Conservation (phyloP, 2,329 filamentous ascomycete genomes). For the Onygenales sp. region DNA sequence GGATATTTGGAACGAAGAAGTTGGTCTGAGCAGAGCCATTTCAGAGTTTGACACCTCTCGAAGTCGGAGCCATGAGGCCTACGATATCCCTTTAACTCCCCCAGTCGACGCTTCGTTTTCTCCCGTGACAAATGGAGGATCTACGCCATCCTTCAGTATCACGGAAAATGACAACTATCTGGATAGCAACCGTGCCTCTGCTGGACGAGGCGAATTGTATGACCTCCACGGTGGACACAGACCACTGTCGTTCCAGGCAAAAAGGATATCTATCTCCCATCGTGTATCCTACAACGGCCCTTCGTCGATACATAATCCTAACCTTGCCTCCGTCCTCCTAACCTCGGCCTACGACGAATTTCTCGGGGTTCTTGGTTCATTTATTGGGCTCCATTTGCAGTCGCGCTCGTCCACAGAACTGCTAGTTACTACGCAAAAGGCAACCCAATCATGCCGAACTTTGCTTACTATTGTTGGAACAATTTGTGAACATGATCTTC, state of each 20-base stretch:
- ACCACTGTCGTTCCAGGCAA: slow-evolving; percentile 29
- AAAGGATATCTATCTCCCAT: slow-evolving; percentile 53
- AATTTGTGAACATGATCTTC: slow-evolving; percentile 67
- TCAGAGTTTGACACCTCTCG: slow-evolving; percentile 26
- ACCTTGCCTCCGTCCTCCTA: slow-evolving; percentile 75
- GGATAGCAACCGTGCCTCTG: slow-evolving; percentile 18
- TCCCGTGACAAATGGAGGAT: background rate
- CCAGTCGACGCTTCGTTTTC: slow-evolving; percentile 28
- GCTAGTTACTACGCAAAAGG: slow-evolving; percentile 70
- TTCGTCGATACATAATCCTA: slow-evolving; percentile 54
- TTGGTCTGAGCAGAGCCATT: slow-evolving; percentile 34
- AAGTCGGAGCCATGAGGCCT: slow-evolving; percentile 12
- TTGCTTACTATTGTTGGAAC: slow-evolving; percentile 72
- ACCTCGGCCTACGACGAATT: slow-evolving; percentile 77
- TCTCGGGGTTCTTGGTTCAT: slow-evolving; percentile 80
- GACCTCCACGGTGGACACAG: slow-evolving; percentile 19
- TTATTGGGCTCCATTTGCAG: slow-evolving; percentile 87
- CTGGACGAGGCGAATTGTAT: slow-evolving; percentile 4
- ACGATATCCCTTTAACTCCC: slow-evolving; percentile 27
- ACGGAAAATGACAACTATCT: background rate
- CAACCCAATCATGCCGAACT: slow-evolving; percentile 69
- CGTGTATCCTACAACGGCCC: slow-evolving; percentile 67
- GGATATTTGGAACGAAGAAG: slow-evolving; percentile 64
- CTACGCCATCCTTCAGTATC: background rate
- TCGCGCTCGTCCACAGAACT: slow-evolving; percentile 84